Conservation (phyloP, 345 rosid species). For the Sonneratia caseolaris region DNA sequence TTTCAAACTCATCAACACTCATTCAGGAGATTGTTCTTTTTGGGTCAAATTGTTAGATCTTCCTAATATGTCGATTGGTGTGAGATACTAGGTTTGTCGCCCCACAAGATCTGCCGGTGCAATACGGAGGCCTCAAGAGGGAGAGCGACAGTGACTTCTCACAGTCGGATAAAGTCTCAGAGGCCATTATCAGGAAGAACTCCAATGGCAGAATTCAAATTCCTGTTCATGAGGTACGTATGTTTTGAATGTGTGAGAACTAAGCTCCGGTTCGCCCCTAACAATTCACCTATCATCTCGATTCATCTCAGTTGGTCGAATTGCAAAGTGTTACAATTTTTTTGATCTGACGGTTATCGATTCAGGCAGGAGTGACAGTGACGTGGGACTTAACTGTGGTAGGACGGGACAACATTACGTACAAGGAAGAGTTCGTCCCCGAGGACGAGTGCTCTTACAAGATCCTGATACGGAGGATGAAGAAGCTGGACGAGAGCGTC, state of each 20-base stretch:
- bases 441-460: constrained; percentile 54
- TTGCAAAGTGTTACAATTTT: neutral
- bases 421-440: constrained; percentile 52
- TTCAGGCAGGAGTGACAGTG: constrained; percentile 37
- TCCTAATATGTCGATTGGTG: too few relatives aligned
- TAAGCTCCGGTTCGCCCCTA: too few relatives aligned
- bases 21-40: neutral
- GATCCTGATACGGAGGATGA: constrained; percentile 26
- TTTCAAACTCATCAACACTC: neutral
- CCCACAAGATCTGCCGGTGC: constrained; percentile 40
- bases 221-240: constrained; percentile 33
- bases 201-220: constrained; percentile 23
- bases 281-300: too few relatives aligned
- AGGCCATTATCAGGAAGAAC: constrained; percentile 19
- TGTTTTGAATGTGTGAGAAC: neutral
- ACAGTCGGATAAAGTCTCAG: constrained; percentile 24
- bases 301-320: neutral
- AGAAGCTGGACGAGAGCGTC: constrained; percentile 20
- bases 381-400: constrained; percentile 43
- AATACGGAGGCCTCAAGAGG: constrained; percentile 50
- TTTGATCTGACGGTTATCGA: neutral
- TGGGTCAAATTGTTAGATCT: neutral
- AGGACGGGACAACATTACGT: constrained; percentile 36
- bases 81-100: constrained; percentile 26
- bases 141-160: constrained; percentile 36